Evolutionary conservation across 1,139 yeast genomes (phyloP).

Genomic region (Meyerozyma elateridarum): DNA sequence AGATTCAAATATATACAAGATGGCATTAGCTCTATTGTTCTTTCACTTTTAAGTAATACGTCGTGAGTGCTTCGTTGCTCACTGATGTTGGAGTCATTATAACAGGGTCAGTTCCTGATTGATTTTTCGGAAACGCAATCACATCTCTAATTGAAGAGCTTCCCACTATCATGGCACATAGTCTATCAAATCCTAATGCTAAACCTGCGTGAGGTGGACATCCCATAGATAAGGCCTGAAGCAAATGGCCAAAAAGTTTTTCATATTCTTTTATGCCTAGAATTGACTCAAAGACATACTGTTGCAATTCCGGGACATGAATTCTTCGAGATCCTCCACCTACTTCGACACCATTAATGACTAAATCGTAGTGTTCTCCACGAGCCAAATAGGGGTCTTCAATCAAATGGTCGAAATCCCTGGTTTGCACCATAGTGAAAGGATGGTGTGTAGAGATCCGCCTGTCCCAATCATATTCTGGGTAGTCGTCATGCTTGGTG

Average conservation of each 20-base stretch:
- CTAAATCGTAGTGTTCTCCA: slow-evolving; percentile 96
- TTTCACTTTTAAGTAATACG: slow-evolving; percentile 38
- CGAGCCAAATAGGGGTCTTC: slow-evolving; percentile 58
- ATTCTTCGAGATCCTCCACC: slow-evolving; percentile 98
- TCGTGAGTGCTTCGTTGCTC: slow-evolving; percentile 39
- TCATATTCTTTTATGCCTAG: slow-evolving; percentile 54
- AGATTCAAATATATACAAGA: slow-evolving; percentile 7
- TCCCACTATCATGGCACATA: slow-evolving; percentile 85
- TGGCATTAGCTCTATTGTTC: not conserved
- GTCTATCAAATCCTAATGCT: slow-evolving; percentile 90
- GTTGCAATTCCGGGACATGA: slow-evolving; percentile 78
- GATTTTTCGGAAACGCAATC: slow-evolving; percentile 92
- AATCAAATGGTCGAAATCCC: slow-evolving; percentile 56
- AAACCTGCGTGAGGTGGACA: slow-evolving; percentile 99
- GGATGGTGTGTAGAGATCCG: slow-evolving; percentile 90
- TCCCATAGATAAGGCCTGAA: slow-evolving; percentile 79
- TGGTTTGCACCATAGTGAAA: slow-evolving; percentile 81
- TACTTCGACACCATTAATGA: slow-evolving; percentile 88
- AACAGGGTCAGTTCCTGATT: slow-evolving; percentile 81
- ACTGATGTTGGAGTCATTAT: slow-evolving; percentile 81
- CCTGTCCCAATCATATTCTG: slow-evolving; percentile 46
- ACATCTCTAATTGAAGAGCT: slow-evolving; percentile 81
- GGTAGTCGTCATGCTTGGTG: slow-evolving; percentile 37
- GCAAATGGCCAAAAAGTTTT: slow-evolving; percentile 77
- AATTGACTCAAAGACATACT: slow-evolving; percentile 56